Base-by-base conservation (phyloP, 140 eudicot genomes). In the Senecio squalidus region DNA sequence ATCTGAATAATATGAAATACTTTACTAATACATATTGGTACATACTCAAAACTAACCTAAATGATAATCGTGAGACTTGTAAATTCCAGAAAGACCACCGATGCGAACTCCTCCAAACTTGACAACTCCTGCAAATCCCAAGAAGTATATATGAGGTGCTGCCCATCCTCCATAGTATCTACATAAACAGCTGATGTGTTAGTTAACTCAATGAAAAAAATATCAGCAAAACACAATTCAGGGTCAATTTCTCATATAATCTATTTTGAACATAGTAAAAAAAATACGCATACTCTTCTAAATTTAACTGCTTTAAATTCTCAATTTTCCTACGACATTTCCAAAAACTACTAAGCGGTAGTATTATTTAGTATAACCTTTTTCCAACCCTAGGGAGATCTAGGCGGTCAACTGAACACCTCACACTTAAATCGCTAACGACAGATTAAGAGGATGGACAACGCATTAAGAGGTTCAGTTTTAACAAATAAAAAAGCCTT, bases 131-230 rank as follows among this genome's bases (percentile, higher is more conserved):
- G 92, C 91, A 79, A 81, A 86, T 63, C 98, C 98, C 78, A 91
- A 79, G 75, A 81, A 91, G 84, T 84, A 91, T 56, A 91, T 91
- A 63, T 79, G 45, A 47, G 94, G 98, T 38, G 98, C 96, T 20
- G 82, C 93, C 96, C 96, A 91, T 70, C 98, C 98, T 59, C 98
- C 98, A 75, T 91, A 87, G 71, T 86, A 91, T 78, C 98, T 91
- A 77, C 48, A 62, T 58, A 20, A 67, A 59, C 28, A 60, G 24
- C 21, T n/a, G 56, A 64, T 10, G 18, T 36, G 50, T 74, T 58
- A 70, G 69, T 26, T 47, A 47, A 60, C 14, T 67, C 66, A 22
- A 56, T 58, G 13, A 49, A 18, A 34, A n/a, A 17, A 38, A 22
- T 1, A 60, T 11, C 39, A 33, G 15, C 26, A 43, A 29, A 36